Evolutionary conservation across 176 grass and related monocot genomes (phyloP), one percentile per base, ranked within the genome.

Genomic region (Zizania latifolia): DNA sequence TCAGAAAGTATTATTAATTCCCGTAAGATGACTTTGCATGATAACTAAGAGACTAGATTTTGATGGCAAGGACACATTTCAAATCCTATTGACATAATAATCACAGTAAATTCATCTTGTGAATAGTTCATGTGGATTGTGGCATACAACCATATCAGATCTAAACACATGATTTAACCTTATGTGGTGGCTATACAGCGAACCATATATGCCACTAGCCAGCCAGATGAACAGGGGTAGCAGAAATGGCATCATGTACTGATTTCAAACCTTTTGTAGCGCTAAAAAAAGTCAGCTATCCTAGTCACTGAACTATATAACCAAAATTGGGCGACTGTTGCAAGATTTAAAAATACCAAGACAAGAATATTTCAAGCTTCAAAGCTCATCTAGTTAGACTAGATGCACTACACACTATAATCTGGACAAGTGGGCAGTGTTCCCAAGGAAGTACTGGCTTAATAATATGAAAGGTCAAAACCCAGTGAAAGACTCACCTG

Each of bases 401-500:
- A 45, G n/a, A n/a, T n/a, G n/a, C n/a, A n/a, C n/a, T n/a, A n/a
- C n/a, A n/a, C n/a, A n/a, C n/a, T n/a, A n/a, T n/a, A n/a, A n/a
- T n/a, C n/a, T n/a, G n/a, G n/a, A n/a, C n/a, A n/a, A n/a, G n/a
- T n/a, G n/a, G n/a, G n/a, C n/a, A n/a, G n/a, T n/a, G n/a, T n/a
- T n/a, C 22, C 31, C 17, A 40, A 27, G 8, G 66, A 40, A 12
- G 43, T 45, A 45, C 43, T 45, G 43, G 17, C 43, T 44, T 61
- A 56, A 45, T 35, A 5, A 32, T 57, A 58, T 10, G 9, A 28
- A 44, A 41, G 37, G 7, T 19, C 30, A 65, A 21, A 70, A 84
- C 22, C 16, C 4, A 17, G 17, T 50, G 6, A 60, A 31, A 27
- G 14, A 24, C 74, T 82, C 83, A 99, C 96, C 89, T 99, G 96